Percentiles rank a stretch among this genome's conserved stretches.
These are phyloP conservation scores for Lepiota venenata DNA, from an alignment of 768 basidiomycete genomes.

Conservation along the genomic window DNA sequence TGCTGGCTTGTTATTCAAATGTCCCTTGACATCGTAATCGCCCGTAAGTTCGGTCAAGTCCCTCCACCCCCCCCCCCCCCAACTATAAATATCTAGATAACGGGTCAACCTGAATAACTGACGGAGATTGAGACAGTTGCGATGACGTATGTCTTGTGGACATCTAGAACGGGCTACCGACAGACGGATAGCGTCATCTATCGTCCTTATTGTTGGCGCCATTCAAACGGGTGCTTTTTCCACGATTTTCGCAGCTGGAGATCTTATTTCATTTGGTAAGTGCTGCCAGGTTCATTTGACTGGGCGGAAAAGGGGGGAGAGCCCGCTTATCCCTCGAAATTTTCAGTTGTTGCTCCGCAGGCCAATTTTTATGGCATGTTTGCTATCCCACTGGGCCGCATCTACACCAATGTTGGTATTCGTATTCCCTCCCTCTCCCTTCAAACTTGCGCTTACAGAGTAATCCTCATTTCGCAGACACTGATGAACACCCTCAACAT, in stretches of 20 bases:
- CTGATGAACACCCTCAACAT: constrained; percentile 12
- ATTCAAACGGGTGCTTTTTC: constrained; percentile 52
- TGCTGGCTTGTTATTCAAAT: constrained; percentile 13
- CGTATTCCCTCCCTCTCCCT: too few relatives aligned
- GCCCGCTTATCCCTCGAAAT: too few relatives aligned
- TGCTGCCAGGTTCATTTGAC: background rate
- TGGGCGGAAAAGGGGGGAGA: background rate
- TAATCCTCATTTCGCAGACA: background rate
- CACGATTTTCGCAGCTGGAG: constrained; percentile 46
- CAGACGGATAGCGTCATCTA: constrained; percentile 50
- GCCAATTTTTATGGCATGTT: constrained; percentile 33
- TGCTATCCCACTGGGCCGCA: constrained; percentile 30
- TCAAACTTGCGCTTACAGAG: background rate
- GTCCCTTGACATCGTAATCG: constrained; percentile 10
- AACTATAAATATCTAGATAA: too few relatives aligned
- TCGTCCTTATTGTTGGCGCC: constrained; percentile 49
- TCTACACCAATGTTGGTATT: constrained; percentile 45
- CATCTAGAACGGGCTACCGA: constrained; percentile 39
- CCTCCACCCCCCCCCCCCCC: too few relatives aligned
- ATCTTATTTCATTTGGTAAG: constrained; percentile 36
- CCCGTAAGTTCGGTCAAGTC: constrained; percentile 1
- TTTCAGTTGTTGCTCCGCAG: constrained; percentile 24
- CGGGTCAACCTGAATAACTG: background rate
- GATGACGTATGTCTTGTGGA: background rate
- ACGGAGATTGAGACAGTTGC: background rate